These are phyloP conservation scores for Elaeagnus macrophylla DNA, from an alignment of 306 rosid species.

Conservation along the genomic window DNA sequence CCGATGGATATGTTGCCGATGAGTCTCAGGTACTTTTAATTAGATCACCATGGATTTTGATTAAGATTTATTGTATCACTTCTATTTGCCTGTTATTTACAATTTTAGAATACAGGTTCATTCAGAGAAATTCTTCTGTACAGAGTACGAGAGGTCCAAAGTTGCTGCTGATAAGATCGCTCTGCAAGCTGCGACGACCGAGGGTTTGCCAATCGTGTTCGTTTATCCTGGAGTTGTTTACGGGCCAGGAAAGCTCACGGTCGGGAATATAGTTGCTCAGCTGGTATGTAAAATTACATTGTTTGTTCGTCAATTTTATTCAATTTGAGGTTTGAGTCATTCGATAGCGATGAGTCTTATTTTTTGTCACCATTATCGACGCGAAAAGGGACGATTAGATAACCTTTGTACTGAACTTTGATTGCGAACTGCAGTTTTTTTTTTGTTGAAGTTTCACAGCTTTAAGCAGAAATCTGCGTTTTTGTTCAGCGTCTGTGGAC, in stretches of 20 bases:
- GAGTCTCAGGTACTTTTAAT: slow-evolving; percentile 48
- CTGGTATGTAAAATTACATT: slow-evolving; percentile 29
- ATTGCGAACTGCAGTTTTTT: too few relatives aligned
- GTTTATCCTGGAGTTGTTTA: slow-evolving; percentile 90
- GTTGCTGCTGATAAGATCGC: slow-evolving; percentile 65
- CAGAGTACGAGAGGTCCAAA: slow-evolving; percentile 90
- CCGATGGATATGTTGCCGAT: slow-evolving; percentile 56
- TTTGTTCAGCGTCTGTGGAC: too few relatives aligned
- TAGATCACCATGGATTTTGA: not conserved
- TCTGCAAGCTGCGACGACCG: slow-evolving; percentile 42
- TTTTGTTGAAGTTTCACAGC: too few relatives aligned
- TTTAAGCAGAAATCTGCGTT: too few relatives aligned
- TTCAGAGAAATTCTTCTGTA: slow-evolving; percentile 64
- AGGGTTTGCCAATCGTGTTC: slow-evolving; percentile 51
- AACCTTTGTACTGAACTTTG: too few relatives aligned
- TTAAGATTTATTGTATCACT: not conserved
- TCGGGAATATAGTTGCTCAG: slow-evolving; percentile 65
- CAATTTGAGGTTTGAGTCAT: not conserved
- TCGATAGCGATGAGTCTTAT: too few relatives aligned
- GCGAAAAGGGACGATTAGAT: not conserved
- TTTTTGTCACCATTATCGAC: not conserved
- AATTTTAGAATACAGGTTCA: slow-evolving; percentile 41
- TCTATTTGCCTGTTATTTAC: too few relatives aligned
- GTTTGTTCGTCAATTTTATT: not conserved
- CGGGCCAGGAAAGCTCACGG: slow-evolving; percentile 80